Evolutionary conservation across 768 basidiomycete species (phyloP).

Genomic region (Mycena belliarum): DNA sequence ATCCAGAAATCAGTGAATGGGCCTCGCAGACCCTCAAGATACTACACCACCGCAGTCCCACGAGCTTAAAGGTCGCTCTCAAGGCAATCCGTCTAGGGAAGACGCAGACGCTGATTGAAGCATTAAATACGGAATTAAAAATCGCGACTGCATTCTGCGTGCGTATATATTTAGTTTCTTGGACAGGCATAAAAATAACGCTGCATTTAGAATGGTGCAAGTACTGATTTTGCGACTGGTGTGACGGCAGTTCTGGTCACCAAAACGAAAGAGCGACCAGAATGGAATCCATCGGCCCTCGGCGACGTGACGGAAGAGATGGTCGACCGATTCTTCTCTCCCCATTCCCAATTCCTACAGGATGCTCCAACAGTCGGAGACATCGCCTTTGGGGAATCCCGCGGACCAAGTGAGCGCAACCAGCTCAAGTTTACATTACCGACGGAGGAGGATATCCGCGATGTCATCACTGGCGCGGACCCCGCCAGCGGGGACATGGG

Average conservation of each 20-base stretch:
- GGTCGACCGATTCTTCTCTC: constrained; percentile 66
- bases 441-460: constrained; percentile 71
- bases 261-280: constrained; percentile 51
- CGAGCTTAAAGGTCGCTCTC: constrained; percentile 89
- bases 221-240: constrained; percentile 82
- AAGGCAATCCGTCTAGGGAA: constrained; percentile 75
- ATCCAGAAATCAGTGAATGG: constrained; percentile 63
- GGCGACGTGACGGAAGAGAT: constrained; percentile 62
- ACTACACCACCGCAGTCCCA: constrained; percentile 79
- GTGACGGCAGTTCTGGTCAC: constrained; percentile 65
- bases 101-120: constrained; percentile 58
- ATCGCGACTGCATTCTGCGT: constrained; percentile 91
- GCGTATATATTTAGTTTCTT: constrained; percentile 41
- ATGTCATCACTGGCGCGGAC: constrained; percentile 65
- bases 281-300: constrained; percentile 71
- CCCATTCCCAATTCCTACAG: constrained; percentile 47
- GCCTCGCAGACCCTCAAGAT: constrained; percentile 65
- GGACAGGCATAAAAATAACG: constrained; percentile 20
- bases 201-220: constrained; percentile 62
- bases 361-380: constrained; percentile 37
- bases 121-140: constrained; percentile 81
- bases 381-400: not conserved
- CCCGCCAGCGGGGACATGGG: constrained; percentile 61
- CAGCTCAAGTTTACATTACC: constrained; percentile 64
- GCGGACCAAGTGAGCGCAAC: constrained; percentile 18